Percentiles rank a stretch among this genome's conserved stretches.
Conservation (phyloP, 2,329 filamentous ascomycete genomes). For the Botrytis byssoidea region DNA sequence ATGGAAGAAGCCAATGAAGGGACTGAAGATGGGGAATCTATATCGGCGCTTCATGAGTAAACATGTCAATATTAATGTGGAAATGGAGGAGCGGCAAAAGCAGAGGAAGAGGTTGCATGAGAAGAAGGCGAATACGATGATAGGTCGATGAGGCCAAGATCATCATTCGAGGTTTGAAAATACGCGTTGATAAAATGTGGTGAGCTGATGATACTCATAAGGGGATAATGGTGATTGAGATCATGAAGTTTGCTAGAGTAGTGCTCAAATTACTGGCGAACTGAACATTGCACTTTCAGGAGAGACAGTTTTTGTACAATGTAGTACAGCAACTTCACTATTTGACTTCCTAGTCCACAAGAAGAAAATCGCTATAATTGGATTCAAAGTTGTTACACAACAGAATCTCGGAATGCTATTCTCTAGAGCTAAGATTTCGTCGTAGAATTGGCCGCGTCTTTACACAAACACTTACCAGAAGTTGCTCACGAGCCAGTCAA, state of each 20-base stretch:
- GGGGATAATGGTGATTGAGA: neutral
- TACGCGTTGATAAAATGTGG: neutral
- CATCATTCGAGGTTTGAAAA: neutral
- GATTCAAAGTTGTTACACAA: neutral
- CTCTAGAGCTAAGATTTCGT: neutral
- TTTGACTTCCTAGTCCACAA: too few relatives aligned
- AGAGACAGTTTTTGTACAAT: neutral
- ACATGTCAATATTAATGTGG: slow-evolving; percentile 34
- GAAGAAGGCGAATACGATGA: slow-evolving; percentile 14
- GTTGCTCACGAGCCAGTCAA: neutral
- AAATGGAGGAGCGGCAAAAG: slow-evolving; percentile 27
- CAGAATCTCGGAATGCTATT: neutral
- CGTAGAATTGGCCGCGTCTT: neutral
- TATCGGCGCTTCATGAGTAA: slow-evolving; percentile 27
- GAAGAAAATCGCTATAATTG: neutral
- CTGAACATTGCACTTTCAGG: neutral
- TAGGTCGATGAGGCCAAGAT: neutral
- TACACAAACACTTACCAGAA: neutral
- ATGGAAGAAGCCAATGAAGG: slow-evolving; percentile 26
- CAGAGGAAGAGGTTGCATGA: slow-evolving; percentile 29
- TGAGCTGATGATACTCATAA: neutral
- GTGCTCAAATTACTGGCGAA: neutral
- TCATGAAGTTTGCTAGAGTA: neutral
- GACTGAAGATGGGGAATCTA: slow-evolving; percentile 27
- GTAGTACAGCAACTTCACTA: neutral